phyloP scores from a whole-genome alignment of 371 early-diverging fungal genomes.

The Haplosporangium sp. region DNA sequence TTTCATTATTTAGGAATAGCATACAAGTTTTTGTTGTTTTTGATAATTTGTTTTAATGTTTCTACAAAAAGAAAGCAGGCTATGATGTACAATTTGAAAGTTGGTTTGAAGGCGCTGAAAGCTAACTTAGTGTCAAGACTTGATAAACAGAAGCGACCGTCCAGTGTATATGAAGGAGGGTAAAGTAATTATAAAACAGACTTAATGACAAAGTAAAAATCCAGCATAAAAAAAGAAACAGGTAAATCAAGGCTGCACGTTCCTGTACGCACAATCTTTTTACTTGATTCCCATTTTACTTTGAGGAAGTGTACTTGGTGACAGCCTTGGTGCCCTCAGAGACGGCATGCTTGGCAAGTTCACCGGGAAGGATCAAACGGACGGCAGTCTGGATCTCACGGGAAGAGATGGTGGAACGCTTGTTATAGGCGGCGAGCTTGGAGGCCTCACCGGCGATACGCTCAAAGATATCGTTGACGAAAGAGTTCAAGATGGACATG shows the following conservation, averaged over 20 bases:
- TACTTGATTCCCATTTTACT: conserved; percentile 56
- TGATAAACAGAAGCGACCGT: conserved; percentile 6
- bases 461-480: conserved; percentile 98
- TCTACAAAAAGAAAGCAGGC: conserved; percentile 50
- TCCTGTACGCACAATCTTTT: neutral
- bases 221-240: neutral
- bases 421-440: conserved; percentile 94
- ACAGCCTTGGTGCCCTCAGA: conserved; percentile 98
- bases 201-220: conserved; percentile 3
- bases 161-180: conserved; percentile 17
- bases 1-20: too few species aligned
- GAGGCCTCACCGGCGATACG: conserved; percentile 92
- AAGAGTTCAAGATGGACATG: conserved; percentile 98
- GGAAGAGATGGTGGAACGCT: conserved; percentile 94
- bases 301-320: conserved; percentile 92
- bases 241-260: neutral
- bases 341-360: conserved; percentile 97
- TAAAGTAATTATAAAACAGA: conserved; percentile 46
- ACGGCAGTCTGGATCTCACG: conserved; percentile 97
- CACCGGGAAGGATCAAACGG: conserved; percentile 94
- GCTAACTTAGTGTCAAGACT: conserved; percentile 10
- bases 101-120: conserved; percentile 17
- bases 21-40: conserved; percentile 16
- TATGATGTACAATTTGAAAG: conserved; percentile 49
- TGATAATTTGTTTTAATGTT: conserved; percentile 30